Conservation (phyloP, 2,329 filamentous ascomycete genomes). For the Fusarium brevicatenulatum region DNA sequence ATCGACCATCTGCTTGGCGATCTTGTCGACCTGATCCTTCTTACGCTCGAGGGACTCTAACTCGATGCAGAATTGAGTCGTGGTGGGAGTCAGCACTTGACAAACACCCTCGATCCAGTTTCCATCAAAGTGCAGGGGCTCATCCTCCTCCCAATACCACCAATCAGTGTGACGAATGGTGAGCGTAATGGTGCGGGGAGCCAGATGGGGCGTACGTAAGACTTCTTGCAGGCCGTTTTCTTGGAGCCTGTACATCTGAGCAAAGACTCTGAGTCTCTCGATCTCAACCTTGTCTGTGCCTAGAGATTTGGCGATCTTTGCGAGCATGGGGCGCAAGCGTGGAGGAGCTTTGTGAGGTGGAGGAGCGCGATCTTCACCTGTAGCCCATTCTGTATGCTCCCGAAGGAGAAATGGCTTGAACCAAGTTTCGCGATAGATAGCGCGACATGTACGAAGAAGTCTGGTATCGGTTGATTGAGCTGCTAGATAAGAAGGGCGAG, state of each 20-base stretch:
- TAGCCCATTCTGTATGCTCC: constrained; percentile 54
- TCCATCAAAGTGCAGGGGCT: constrained; percentile 49
- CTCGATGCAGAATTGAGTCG: constrained; percentile 55
- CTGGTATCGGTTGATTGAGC: constrained; percentile 49
- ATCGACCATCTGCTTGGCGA: constrained; percentile 47
- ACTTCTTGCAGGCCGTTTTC: constrained; percentile 40
- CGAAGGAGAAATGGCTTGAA: constrained; percentile 53
- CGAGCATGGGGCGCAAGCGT: constrained; percentile 14
- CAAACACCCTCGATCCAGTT: constrained; percentile 49
- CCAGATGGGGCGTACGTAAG: constrained; percentile 44
- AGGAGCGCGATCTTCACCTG: constrained; percentile 47
- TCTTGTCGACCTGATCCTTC: constrained; percentile 55
- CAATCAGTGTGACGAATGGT: constrained; percentile 60
- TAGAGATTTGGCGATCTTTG: constrained; percentile 34
- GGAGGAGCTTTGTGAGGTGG: not conserved
- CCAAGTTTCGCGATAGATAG: constrained; percentile 55
- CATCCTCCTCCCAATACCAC: constrained; percentile 28
- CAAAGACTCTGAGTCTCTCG: constrained; percentile 52
- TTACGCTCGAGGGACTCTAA: constrained; percentile 60
- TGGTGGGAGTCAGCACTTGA: constrained; percentile 43
- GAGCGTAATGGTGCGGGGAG: constrained; percentile 52
- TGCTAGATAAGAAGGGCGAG: constrained; percentile 54
- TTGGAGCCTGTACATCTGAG: constrained; percentile 55
- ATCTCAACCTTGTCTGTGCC: constrained; percentile 42
- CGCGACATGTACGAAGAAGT: constrained; percentile 56